Evolutionary conservation across 2,329 filamentous ascomycete species (phyloP).

Genomic region (Dactylellina leptospora): DNA sequence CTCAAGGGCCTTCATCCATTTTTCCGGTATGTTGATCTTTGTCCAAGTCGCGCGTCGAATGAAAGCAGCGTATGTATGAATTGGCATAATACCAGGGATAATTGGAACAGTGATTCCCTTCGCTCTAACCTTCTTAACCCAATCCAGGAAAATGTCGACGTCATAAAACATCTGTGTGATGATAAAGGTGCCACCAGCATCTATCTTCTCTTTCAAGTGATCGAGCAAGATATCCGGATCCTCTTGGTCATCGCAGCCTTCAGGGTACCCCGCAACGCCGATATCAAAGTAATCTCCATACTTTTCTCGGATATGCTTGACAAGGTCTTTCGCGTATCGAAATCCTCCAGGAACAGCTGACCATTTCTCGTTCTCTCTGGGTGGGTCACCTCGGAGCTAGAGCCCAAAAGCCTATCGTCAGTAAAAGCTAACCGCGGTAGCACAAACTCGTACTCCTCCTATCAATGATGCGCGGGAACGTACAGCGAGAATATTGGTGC

Average conservation of each 20-base stretch:
- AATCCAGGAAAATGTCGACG: slow-evolving; percentile 89
- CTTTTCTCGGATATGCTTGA: slow-evolving; percentile 78
- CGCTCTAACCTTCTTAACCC: slow-evolving; percentile 85
- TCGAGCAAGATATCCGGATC: slow-evolving; percentile 85
- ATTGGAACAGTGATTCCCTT: slow-evolving; percentile 85
- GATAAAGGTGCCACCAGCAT: slow-evolving; percentile 90
- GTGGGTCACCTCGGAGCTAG: slow-evolving; percentile 83
- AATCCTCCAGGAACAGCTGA: slow-evolving; percentile 86
- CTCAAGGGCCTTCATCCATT: slow-evolving; percentile 83
- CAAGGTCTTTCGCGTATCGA: slow-evolving; percentile 89
- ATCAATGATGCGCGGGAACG: slow-evolving; percentile 1
- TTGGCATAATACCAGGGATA: slow-evolving; percentile 88
- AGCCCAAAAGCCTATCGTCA: slow-evolving; percentile 2
- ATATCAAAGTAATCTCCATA: slow-evolving; percentile 96
- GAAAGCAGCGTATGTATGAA: slow-evolving; percentile 94
- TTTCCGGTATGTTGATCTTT: slow-evolving; percentile 80
- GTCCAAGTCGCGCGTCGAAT: slow-evolving; percentile 89
- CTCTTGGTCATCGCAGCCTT: slow-evolving; percentile 92
- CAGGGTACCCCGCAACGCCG: slow-evolving; percentile 94
- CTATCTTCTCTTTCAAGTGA: slow-evolving; percentile 96
- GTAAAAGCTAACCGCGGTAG: no score
- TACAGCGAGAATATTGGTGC: slow-evolving; percentile 89
- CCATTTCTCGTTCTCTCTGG: slow-evolving; percentile 93
- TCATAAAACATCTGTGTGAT: slow-evolving; percentile 99
- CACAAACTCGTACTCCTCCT: no score